phyloP scores from a whole-genome alignment of 2,329 filamentous ascomycete species.

The Juglanconis juglandina region DNA sequence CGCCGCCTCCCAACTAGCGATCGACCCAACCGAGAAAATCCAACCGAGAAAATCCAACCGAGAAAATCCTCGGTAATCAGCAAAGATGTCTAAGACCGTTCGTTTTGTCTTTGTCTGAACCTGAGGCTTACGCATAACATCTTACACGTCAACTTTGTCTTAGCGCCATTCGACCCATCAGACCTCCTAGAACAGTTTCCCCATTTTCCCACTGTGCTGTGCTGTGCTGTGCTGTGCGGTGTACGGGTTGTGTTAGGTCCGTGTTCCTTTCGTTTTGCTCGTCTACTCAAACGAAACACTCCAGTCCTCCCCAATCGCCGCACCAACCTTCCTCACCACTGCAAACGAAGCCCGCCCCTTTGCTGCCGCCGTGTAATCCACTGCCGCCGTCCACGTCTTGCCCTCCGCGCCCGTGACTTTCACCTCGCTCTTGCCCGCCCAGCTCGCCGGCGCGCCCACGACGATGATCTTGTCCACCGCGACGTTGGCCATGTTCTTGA shows the following conservation, averaged over 20 bases:
- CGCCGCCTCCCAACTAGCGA: background rate
- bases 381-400: constrained; percentile 52
- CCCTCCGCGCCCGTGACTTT: constrained; percentile 49
- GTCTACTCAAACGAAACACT: constrained; percentile 35
- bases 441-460: constrained; percentile 71
- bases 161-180: background rate
- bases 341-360: constrained; percentile 49
- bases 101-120: background rate
- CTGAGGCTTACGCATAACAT: background rate
- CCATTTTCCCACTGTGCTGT: background rate
- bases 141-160: background rate
- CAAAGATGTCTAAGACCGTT: constrained; percentile 1
- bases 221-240: background rate
- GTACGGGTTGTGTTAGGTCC: background rate
- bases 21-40: background rate
- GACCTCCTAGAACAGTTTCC: background rate
- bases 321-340: constrained; percentile 49
- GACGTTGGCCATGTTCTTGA: constrained; percentile 75
- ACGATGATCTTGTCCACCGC: constrained; percentile 80
- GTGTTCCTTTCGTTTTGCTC: background rate
- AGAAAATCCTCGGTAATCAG: background rate
- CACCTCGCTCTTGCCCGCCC: constrained; percentile 63
- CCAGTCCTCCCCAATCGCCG: constrained; percentile 54
- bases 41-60: background rate
- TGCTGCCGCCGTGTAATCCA: constrained; percentile 55